phyloP scores from a whole-genome alignment of 2,329 filamentous ascomycete genomes.

The Alternaria panax region DNA sequence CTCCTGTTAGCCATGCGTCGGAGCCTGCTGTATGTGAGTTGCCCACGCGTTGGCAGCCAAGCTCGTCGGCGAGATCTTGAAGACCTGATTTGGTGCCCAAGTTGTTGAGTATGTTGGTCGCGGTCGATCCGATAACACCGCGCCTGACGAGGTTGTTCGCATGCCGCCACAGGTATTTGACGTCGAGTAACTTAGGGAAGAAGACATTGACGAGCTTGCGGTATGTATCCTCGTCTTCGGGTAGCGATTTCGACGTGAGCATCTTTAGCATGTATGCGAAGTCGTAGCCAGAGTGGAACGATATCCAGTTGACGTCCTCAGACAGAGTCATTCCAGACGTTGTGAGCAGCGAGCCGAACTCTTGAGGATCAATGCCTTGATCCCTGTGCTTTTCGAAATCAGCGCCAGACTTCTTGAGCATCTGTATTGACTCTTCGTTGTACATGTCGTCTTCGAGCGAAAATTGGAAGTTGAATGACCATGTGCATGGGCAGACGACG shows the following conservation, averaged over 20 bases:
- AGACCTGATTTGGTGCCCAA: constrained; percentile 91
- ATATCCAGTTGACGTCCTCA: constrained; percentile 92
- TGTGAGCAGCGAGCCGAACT: constrained; percentile 89
- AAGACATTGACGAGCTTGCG: constrained; percentile 88
- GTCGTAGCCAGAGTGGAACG: constrained; percentile 97
- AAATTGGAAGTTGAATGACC: constrained; percentile 99
- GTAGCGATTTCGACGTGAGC: constrained; percentile 80
- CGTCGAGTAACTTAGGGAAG: constrained; percentile 93
- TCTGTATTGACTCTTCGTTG: constrained; percentile 91
- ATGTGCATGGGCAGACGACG: constrained; percentile 81
- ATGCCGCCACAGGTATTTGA: constrained; percentile 96
- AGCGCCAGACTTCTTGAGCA: constrained; percentile 89
- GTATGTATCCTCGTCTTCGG: constrained; percentile 89
- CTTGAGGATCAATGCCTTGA: constrained; percentile 87
- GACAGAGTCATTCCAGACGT: constrained; percentile 90
- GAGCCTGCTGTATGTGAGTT: constrained; percentile 91
- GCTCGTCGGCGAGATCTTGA: constrained; percentile 90
- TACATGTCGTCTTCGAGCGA: constrained; percentile 97
- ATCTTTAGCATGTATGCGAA: constrained; percentile 98
- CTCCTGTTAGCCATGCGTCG: constrained; percentile 90
- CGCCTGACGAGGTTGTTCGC: constrained; percentile 71
- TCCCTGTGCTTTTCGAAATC: constrained; percentile 85
- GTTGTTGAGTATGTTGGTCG: constrained; percentile 78
- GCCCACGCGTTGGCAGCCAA: constrained; percentile 88
- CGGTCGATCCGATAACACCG: constrained; percentile 52